Evolutionary conservation across 345 rosid species (phyloP), one percentile per base, ranked within the genome.

Genomic region (Limnanthes douglasii): DNA sequence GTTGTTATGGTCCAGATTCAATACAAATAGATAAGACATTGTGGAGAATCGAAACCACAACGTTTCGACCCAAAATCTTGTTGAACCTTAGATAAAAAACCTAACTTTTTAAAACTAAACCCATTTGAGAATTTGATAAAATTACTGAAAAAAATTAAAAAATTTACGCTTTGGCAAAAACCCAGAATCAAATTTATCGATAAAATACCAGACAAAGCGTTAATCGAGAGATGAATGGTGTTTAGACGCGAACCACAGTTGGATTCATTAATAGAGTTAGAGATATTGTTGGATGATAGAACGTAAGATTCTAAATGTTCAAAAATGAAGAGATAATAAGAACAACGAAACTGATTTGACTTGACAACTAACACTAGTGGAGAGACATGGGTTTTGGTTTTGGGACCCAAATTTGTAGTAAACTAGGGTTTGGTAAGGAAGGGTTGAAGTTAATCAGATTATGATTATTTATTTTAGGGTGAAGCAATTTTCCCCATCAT

Each of bases 1-100:
- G 17, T 34, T 49, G 52, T 90, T 90, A 50, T 84, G 84, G 4
- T 82, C 94, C 71, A 90, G 56, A 46, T 74, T 79, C 82, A 90
- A 68, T 5, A 90, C 56, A 52, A 48, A 77, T 37, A 84, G 62
- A 62, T 70, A 72, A 0, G 63, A 58, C 93, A 78, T 72, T 0
- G 72, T 64, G 17, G 19, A 70, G 24, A 36, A 80, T 12, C 70
- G 75, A 80, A 27, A 66, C 52, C 19, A 75, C 59, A n/a, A 64
- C 74, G 43, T 63, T 48, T 5, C 49, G 38, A 17, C 78, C 88
- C 1, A 63, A 54, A 25, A 90, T 52, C 44, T 46, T 51, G 46
- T 85, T 85, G 30, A 12, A 49, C 4, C 96, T 84, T 39, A 90
- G 74, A 71, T 90, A 95, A 34, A 90, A 48, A 48, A 52, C 54